Evolutionary conservation across 495 filamentous ascomycete genomes (phyloP).

Genomic region (Lasiosphaeris hirsuta): DNA sequence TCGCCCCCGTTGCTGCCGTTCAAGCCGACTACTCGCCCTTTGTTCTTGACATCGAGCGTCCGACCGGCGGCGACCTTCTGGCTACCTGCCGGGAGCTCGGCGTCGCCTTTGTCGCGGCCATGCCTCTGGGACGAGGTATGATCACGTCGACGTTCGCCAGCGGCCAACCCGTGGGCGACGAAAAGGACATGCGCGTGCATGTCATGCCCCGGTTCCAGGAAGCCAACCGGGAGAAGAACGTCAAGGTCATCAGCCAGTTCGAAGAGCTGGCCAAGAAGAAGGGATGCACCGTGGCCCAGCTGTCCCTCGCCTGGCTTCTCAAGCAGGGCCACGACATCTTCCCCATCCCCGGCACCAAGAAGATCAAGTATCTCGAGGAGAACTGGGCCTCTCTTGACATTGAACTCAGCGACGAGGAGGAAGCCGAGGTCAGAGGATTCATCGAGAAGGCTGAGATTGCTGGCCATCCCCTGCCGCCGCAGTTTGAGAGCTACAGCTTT

Average conservation of each 20-base stretch:
- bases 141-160: constrained; percentile 20
- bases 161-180: background rate
- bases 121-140: constrained; percentile 50
- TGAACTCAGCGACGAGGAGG: constrained; percentile 41
- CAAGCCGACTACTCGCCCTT: constrained; percentile 27
- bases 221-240: constrained; percentile 66
- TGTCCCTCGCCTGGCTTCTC: constrained; percentile 71
- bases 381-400: constrained; percentile 44
- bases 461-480: background rate
- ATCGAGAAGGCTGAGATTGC: constrained; percentile 1
- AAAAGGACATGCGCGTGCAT: constrained; percentile 49
- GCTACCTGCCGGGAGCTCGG: constrained; percentile 63
- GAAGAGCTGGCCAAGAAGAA: constrained; percentile 64
- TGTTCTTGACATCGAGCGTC: constrained; percentile 61
- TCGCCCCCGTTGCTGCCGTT: constrained; percentile 27
- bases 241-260: constrained; percentile 64
- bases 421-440: constrained; percentile 35
- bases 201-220: constrained; percentile 67
- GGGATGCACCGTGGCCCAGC: constrained; percentile 65
- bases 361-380: constrained; percentile 42
- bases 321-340: constrained; percentile 63
- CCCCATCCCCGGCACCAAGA: constrained; percentile 73
- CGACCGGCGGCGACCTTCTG: constrained; percentile 48
- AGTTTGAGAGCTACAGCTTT: background rate
- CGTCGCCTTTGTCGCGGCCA: constrained; percentile 65